A percentile compares a stretch with the other conserved stretches of the same genome.
Conservation (phyloP, 306 rosid genomes). For the Acacia melanoxylon region DNA sequence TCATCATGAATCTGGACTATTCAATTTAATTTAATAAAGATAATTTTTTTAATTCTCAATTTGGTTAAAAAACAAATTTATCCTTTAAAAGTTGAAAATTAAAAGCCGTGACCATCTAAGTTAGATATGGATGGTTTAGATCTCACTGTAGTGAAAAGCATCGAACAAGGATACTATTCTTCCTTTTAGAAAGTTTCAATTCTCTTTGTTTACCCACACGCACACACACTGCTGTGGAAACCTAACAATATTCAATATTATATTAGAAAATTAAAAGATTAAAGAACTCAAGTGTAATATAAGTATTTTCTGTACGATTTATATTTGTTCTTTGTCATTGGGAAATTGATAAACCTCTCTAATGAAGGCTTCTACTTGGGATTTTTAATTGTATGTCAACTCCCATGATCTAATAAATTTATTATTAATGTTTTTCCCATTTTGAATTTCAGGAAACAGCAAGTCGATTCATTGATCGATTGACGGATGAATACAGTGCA, state of each 20-base stretch:
- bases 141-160: background rate
- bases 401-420: background rate
- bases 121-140: background rate
- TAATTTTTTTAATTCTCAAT: background rate
- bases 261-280: background rate
- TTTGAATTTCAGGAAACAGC: constrained; percentile 62
- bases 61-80: background rate
- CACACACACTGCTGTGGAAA: background rate
- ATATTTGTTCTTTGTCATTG: background rate
- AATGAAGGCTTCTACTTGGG: background rate
- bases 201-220: background rate
- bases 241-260: background rate
- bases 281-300: background rate
- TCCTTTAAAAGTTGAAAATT: background rate
- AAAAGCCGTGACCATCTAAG: background rate
- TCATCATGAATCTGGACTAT: background rate
- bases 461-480: constrained; percentile 59
- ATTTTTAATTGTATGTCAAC: background rate
- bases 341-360: background rate
- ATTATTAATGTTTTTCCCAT: background rate
- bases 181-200: background rate
- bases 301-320: background rate
- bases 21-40: background rate
- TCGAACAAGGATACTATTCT: background rate
- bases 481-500: constrained; percentile 50